Evolutionary conservation across 2,329 filamentous ascomycete species (phyloP).

Genomic region (Fusarium pseudocircinatum): DNA sequence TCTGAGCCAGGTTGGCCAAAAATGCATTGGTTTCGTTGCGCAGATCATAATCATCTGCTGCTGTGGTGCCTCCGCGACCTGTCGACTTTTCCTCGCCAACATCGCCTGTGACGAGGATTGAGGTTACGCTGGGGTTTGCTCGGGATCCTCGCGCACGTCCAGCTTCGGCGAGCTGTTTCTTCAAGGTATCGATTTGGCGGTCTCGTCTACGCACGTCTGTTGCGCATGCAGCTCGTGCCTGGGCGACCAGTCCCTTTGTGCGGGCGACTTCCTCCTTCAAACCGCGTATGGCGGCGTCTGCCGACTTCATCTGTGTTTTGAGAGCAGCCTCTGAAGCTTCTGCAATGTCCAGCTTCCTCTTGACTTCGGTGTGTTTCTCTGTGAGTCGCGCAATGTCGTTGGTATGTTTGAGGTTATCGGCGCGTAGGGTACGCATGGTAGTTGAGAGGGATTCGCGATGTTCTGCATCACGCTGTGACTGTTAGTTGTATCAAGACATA

Average conservation of each 20-base stretch:
- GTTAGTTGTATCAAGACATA: constrained; percentile 22
- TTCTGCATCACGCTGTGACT: constrained; percentile 80
- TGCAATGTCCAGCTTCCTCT: constrained; percentile 64
- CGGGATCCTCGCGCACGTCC: constrained; percentile 68
- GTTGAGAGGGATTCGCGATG: constrained; percentile 85
- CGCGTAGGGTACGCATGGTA: constrained; percentile 79
- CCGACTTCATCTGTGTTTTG: constrained; percentile 74
- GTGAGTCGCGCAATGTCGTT: constrained; percentile 70
- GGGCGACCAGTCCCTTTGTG: constrained; percentile 80
- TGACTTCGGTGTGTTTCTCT: constrained; percentile 63
- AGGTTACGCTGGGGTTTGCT: constrained; percentile 64
- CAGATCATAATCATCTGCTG: constrained; percentile 70
- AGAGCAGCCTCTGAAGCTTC: constrained; percentile 78
- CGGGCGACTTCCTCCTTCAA: constrained; percentile 85
- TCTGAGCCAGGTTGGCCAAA: constrained; percentile 83
- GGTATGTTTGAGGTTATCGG: constrained; percentile 78
- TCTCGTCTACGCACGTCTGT: constrained; percentile 93
- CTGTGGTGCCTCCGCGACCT: constrained; percentile 30
- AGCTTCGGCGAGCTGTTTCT: constrained; percentile 82
- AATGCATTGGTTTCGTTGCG: constrained; percentile 92
- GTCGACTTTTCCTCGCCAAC: constrained; percentile 59
- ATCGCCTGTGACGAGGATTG: constrained; percentile 67
- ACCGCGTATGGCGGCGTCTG: constrained; percentile 78
- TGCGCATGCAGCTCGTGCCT: constrained; percentile 86
- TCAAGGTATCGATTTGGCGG: constrained; percentile 86